Evolutionary conservation across 768 basidiomycete genomes (phyloP), one percentile per base, ranked within the genome.

Genomic region (Suillus hirtellus): DNA sequence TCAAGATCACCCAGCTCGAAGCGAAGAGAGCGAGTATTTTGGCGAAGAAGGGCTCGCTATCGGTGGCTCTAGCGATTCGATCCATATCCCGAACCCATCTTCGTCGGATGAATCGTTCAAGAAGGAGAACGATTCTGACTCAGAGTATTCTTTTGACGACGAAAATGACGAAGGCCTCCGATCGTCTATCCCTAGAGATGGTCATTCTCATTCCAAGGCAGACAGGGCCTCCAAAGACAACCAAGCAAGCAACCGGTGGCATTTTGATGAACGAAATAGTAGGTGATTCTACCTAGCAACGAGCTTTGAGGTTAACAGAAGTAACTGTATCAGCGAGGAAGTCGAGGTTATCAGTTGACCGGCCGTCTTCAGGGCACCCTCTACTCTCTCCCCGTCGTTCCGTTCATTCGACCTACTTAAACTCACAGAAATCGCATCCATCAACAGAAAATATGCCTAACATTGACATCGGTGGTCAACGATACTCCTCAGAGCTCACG

Each of bases 21-120:
- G 54, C 17, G 74, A 68, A 10, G 78, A 74, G 60, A 76, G 72
- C 61, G 77, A 79, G 27, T 76, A 77, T 63, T 63, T 59, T 24
- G 75, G 73, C 6, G 75, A 74, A 62, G 71, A 77, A 44, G 79
- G 77, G 4, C 63, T 79, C 12, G 79, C 79, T 1, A 70, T 79
- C n/a, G 75, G 75, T 50, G 73, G 70, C 4, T 76, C 76, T 40
- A 66, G 61, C 43, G 71, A 75, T 37, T 54, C 63, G 11, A 60
- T 60, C 31, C 21, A 47, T 54, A 6, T 50, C 5, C 58, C 14
- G 17, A 17, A 40, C 31, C 58, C 43, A 54, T 46, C 19, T 54
- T 46, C 60, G 17, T 35, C 38, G 21, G 44, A 37, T 12, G 15
- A 38, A 11, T 53, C 34, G 34, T 35, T 19, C 34, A 53, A 53